Conservation (phyloP, 257 asterid species). For the Nicotiana otophora region DNA sequence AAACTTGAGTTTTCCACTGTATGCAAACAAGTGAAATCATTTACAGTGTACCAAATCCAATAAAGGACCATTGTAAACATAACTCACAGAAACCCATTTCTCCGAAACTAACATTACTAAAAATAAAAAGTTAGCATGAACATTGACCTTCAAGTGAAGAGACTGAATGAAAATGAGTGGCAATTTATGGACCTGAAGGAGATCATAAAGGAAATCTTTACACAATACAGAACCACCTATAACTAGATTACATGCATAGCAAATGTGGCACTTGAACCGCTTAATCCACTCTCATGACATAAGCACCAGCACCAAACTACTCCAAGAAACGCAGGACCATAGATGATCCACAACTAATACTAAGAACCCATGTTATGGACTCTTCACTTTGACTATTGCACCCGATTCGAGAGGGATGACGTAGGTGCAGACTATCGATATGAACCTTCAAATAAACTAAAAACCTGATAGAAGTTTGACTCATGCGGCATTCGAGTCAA, state of each 20-base stretch:
- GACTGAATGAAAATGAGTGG: constrained; percentile 1
- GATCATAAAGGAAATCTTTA: background rate
- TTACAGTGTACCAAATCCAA: background rate
- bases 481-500: background rate
- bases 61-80: background rate
- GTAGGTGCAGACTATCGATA: background rate
- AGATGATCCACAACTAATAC: background rate
- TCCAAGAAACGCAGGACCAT: background rate
- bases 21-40: constrained; percentile 2
- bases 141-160: background rate
- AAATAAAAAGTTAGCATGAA: background rate
- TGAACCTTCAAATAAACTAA: background rate
- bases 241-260: background rate
- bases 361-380: background rate
- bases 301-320: background rate
- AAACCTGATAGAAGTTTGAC: background rate
- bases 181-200: background rate
- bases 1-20: constrained; percentile 9
- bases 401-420: background rate
- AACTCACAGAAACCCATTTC: background rate
- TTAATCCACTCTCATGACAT: no score
- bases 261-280: background rate
- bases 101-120: background rate
- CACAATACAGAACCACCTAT: background rate
- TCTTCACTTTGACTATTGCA: background rate